Evolutionary conservation across 2,329 filamentous ascomycete species (phyloP).

Genomic region (Claviceps paspali): DNA sequence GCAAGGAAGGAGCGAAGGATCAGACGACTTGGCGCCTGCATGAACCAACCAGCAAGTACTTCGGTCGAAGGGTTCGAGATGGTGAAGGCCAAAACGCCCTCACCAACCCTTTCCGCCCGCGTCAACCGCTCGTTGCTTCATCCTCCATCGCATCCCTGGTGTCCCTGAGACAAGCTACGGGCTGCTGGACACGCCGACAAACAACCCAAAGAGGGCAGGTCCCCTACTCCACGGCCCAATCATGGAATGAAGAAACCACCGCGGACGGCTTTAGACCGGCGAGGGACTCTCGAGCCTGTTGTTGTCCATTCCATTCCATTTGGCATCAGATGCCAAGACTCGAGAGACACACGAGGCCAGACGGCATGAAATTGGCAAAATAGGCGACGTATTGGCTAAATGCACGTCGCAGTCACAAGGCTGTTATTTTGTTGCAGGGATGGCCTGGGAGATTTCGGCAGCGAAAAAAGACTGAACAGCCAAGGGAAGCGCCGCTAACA

Average conservation of each 20-base stretch:
- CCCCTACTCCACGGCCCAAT: background rate
- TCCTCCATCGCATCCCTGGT: background rate
- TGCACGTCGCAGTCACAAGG: background rate
- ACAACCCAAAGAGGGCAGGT: background rate
- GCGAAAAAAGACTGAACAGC: too few relatives aligned
- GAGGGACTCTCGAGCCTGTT: too few relatives aligned
- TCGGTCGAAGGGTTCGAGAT: too few relatives aligned
- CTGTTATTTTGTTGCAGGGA: too few relatives aligned
- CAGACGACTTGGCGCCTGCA: background rate
- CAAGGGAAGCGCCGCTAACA: too few relatives aligned
- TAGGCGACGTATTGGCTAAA: background rate
- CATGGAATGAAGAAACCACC: background rate
- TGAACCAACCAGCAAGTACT: background rate
- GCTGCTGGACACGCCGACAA: background rate
- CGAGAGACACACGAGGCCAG: too few relatives aligned
- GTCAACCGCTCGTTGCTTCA: too few relatives aligned
- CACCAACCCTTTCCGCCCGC: too few relatives aligned
- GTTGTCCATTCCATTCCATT: too few relatives aligned
- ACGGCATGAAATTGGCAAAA: background rate
- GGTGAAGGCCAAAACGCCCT: too few relatives aligned
- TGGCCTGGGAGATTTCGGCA: too few relatives aligned
- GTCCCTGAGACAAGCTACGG: background rate
- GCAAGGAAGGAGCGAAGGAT: background rate
- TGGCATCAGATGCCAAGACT: too few relatives aligned
- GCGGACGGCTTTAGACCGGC: background rate